Percentiles rank a stretch among this genome's conserved stretches.
phyloP scores from a whole-genome alignment of 371 early-diverging fungal genomes.

The Apophysomyces ossiformis region DNA sequence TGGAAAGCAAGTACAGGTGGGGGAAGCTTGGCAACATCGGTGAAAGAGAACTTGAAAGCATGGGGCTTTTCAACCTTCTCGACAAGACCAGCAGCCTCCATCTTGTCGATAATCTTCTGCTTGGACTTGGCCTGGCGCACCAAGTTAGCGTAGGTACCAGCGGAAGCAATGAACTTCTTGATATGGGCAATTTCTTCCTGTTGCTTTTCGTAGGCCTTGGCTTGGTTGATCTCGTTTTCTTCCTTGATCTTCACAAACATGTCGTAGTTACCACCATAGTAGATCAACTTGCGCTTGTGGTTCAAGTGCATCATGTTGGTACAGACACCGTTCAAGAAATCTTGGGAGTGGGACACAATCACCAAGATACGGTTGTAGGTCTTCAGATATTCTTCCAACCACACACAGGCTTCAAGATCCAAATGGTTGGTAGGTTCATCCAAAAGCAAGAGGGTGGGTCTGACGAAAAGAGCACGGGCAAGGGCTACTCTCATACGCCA shows the following conservation, averaged over 20 bases:
- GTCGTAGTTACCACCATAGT: constrained; percentile 77
- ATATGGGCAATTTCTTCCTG: constrained; percentile 98
- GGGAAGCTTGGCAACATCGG: constrained; percentile 62
- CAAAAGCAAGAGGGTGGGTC: constrained; percentile 79
- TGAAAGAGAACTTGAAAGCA: constrained; percentile 48
- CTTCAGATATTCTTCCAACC: constrained; percentile 77
- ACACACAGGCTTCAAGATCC: constrained; percentile 79
- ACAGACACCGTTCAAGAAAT: constrained; percentile 71
- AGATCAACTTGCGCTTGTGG: constrained; percentile 61
- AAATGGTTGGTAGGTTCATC: constrained; percentile 92
- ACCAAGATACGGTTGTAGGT: constrained; percentile 67
- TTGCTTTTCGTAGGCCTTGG: constrained; percentile 63
- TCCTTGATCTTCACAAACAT: constrained; percentile 68
- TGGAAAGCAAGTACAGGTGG: constrained; percentile 67
- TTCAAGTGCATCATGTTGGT: constrained; percentile 75
- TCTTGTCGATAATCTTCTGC: constrained; percentile 64
- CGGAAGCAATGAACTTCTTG: constrained; percentile 98
- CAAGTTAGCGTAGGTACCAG: constrained; percentile 99
- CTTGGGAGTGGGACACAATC: constrained; percentile 82
- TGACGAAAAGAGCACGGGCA: constrained; percentile 78
- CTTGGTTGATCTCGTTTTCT: constrained; percentile 63
- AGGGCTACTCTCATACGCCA: constrained; percentile 90
- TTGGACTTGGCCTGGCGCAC: constrained; percentile 96
- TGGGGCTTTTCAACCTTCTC: constrained; percentile 65
- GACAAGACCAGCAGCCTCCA: constrained; percentile 62